A percentile compares a stretch with the other conserved stretches of the same genome.
These are phyloP conservation scores for Castanea sativa DNA, from an alignment of 306 rosid species.

Conservation along the genomic window DNA sequence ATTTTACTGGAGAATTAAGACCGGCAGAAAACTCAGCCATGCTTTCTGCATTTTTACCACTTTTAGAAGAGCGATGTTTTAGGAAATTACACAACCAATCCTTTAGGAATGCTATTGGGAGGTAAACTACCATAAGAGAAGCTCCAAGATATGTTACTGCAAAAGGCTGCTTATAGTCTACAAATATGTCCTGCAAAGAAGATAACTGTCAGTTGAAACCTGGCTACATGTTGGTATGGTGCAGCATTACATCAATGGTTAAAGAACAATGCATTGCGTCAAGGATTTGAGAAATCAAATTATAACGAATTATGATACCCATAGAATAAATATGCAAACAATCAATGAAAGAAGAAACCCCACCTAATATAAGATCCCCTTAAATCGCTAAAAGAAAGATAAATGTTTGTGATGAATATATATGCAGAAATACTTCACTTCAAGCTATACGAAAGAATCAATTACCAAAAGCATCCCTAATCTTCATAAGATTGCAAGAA, in stretches of 20 bases:
- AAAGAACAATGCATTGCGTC: not conserved
- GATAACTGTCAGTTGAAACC: slow-evolving; percentile 27
- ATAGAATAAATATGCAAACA: slow-evolving; percentile 1
- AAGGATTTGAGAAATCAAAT: slow-evolving; percentile 3
- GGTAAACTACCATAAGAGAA: slow-evolving; percentile 97
- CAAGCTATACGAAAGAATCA: slow-evolving; percentile 4
- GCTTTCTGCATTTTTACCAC: slow-evolving; percentile 52
- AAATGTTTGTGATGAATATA: not conserved
- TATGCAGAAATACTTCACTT: not conserved
- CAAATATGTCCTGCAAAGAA: slow-evolving; percentile 65
- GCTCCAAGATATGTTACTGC: slow-evolving; percentile 98
- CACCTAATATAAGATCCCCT: slow-evolving; percentile 1
- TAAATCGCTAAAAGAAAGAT: not conserved
- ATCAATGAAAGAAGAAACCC: slow-evolving; percentile 2
- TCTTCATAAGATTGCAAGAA: not conserved
- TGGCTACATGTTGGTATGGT: slow-evolving; percentile 8
- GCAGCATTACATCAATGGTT: slow-evolving; percentile 5
- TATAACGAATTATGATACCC: not conserved
- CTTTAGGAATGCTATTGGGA: slow-evolving; percentile 90
- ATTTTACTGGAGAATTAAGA: slow-evolving; percentile 40
- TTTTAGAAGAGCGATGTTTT: slow-evolving; percentile 59
- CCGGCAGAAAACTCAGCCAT: slow-evolving; percentile 33
- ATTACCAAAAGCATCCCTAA: not conserved
- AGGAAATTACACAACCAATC: slow-evolving; percentile 73
- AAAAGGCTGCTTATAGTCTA: slow-evolving; percentile 92